Base-by-base conservation (phyloP, 768 basidiomycete species). In the Auriscalpium vulgare region DNA sequence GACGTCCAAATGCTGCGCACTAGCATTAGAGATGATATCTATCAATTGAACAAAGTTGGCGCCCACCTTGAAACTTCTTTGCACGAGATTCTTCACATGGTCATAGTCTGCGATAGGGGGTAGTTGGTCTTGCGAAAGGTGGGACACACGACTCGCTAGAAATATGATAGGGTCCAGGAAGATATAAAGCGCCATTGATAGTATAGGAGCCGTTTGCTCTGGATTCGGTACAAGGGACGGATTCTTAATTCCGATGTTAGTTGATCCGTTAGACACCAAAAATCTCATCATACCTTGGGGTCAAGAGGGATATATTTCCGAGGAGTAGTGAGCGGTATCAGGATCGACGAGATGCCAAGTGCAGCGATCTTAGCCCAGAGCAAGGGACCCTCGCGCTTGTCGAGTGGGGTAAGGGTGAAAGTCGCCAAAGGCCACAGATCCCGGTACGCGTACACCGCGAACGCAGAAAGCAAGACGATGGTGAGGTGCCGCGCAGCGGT, bases 91-190 rank as follows among this genome's bases (percentile, higher is more conserved):
- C 50, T 66, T 67, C 8, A 70, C 67, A 29, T 59, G 62, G 54
- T 76, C 73, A 51, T 75, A 74, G 59, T 84, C 83, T 1, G 80
- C 75, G 19, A 83, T 62, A 2, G 74, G 72, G 10, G 80, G 82
- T 0, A 78, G 61, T 52, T 71, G 62, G 0, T 76, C 73, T 40
- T 69, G 67, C 1, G 76, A 63, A 1, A 83, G 62, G 62, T 78
- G 79, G 4, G 72, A 57, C n/a, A 74, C 63, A n/a, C 70, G 65
- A 57, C 74, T 72, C 1, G 75, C 80, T 10, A 67, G 60, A 53
- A 71, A 71, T 19, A 85, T 69, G 36, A 79, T 66, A 4, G 73
- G 72, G 59, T 87, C 81, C 57, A 87, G 68, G 68, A 76, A 88
- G n/a, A 70, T 67, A 63, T 75, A 85, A 4, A 74, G 63, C 16